Evolutionary conservation across 73 alveolate genomes (phyloP).

Genomic region (Tetrahymena elliotti): DNA sequence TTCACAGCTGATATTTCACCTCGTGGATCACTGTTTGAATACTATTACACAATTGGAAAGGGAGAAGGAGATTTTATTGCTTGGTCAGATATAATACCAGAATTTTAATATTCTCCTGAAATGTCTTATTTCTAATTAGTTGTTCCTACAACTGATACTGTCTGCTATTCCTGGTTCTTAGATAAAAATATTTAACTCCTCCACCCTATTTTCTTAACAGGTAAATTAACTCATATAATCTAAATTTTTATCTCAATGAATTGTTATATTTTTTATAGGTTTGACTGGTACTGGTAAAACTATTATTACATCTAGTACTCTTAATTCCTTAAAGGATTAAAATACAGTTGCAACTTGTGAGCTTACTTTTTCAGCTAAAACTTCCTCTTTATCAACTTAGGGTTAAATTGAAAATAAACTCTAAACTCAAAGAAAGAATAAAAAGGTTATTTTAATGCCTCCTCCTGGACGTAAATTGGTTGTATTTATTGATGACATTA

Average conservation of each 20-base stretch:
- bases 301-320: constrained; percentile 69
- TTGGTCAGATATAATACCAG: constrained; percentile 59
- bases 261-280: constrained; percentile 46
- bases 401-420: constrained; percentile 67
- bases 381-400: constrained; percentile 77
- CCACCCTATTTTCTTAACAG: constrained; percentile 80
- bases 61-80: constrained; percentile 36
- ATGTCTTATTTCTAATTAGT: constrained; percentile 64
- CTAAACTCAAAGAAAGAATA: constrained; percentile 63
- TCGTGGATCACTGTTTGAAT: constrained; percentile 62
- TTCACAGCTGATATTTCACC: constrained; percentile 44
- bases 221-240: not conserved
- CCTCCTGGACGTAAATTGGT: constrained; percentile 73
- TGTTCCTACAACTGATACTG: constrained; percentile 95
- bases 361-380: constrained; percentile 89
- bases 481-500: constrained; percentile 89
- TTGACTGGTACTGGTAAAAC: constrained; percentile 96
- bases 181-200: constrained; percentile 69
- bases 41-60: constrained; percentile 22
- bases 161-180: constrained; percentile 75
- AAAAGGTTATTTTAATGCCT: constrained; percentile 75
- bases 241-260: not conserved
- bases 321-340: constrained; percentile 55
- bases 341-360: constrained; percentile 67
- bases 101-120: constrained; percentile 43